Base-by-base conservation (phyloP, 305 asterid species). In the Fraxinus floribunda region DNA sequence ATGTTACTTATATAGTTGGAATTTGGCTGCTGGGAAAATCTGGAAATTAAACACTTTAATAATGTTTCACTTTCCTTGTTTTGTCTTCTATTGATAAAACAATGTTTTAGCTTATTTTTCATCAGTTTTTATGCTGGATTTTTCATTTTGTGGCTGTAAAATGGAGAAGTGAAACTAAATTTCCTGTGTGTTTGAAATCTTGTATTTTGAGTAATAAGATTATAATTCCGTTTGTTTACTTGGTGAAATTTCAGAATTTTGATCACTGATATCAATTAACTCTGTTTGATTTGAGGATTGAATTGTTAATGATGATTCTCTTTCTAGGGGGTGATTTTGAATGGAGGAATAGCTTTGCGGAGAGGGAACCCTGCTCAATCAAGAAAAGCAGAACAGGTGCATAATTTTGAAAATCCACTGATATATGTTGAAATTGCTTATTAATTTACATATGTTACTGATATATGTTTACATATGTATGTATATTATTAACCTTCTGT, bases 321-420 rank as follows among this genome's bases (percentile, higher is more conserved):
- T 74, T 44, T 85, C 44, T 78, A 95, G 99, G 97, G 79, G 92
- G 88, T 80, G 94, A 93, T 64, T 88, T 82, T 71, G 94, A 92
- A 85, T 86, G 98, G 97, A 92, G 97, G 85, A 94, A 87, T 84
- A 94, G 93, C 91, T 91, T 91, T 81, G 90, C 94, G 1, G 98
- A 97, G 87, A 89, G 98, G 88, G 97, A 92, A 76, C 95, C 91
- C 34, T 87, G 91, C 81, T 84, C 92, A 34, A 78, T 90, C 87
- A 93, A 97, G 95, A 97, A 93, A 87, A 91, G 90, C 78, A 94
- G 83, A 91, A 93, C 92, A 70, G 98, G 99, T 94, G 49, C 77
- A 30, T 15, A 76, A 22, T 0, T 60, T 80, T 29, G 26, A 55
- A 60, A 44, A 30, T 62, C 52, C 4, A n/a, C 7, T 36, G 60